Base-by-base conservation (phyloP, 2,329 filamentous ascomycete species). In the Fusarium verrucosum region DNA sequence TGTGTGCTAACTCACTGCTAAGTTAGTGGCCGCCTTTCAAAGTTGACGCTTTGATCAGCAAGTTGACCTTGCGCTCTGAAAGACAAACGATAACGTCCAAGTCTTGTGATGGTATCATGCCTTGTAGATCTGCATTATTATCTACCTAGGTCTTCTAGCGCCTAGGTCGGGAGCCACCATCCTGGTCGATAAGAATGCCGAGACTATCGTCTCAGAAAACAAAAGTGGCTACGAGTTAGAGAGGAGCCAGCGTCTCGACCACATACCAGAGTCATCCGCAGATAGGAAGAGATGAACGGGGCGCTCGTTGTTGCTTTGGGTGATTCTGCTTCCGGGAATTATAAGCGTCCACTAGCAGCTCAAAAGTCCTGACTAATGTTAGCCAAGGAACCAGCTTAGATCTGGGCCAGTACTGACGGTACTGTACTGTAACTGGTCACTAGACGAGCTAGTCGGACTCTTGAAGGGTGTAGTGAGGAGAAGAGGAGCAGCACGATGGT, bases 321-420 rank as follows among this genome's bases (percentile, higher is more conserved):
- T 61, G 49, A 63, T 66, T 54, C 58, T 66, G 63, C 53, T 66
- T 66, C 46, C 58, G 63, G 63, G 59, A 50, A 64, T 46, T 38
- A 55, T 40, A 36, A 40, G 61, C 49, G 47, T 50, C 32, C 28
- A 30, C 45, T 58, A 59, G 28, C 17, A 36, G 43, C 50, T 43
- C 17, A 25, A 36, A 28, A 56, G 49, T 42, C 58, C 35, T 56
- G 33, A 47, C 56, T 55, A 37, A 32, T 28, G 25, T 20, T 20
- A 44, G 53, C 38, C 40, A 44, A 53, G 44, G 30, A 56, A 62
- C 36, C 20, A 59, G 25, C n/a, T 47, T 43, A 23, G 30, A 44
- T 30, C 25, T 37, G 30, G n/a, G 16, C 33, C 19, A 25, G 36
- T 45, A n/a, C n/a, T n/a, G n/a, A n/a, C n/a, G n/a, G n/a, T n/a